A percentile compares a stretch with the other conserved stretches of the same genome.
Conservation (phyloP, 495 filamentous ascomycete genomes). For the Hamigera avellanea region DNA sequence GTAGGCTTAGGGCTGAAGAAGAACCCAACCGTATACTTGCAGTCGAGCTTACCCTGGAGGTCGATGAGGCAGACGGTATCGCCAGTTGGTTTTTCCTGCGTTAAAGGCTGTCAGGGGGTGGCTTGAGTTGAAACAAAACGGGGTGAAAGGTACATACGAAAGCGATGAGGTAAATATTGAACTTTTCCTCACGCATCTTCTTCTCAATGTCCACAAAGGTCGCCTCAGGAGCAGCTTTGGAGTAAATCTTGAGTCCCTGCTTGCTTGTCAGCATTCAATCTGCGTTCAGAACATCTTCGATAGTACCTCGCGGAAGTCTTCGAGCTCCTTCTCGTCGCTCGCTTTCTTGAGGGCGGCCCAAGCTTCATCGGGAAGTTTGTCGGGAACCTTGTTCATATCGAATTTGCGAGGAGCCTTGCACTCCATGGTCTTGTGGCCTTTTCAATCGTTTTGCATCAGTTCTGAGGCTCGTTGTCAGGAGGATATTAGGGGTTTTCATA, state of each 20-base stretch:
- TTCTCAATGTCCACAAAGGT: constrained; percentile 64
- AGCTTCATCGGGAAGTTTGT: constrained; percentile 49
- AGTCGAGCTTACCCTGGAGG: constrained; percentile 67
- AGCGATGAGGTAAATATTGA: constrained; percentile 64
- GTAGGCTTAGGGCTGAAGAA: constrained; percentile 51
- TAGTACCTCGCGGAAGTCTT: constrained; percentile 57
- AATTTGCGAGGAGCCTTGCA: constrained; percentile 64
- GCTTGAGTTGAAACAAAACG: too few relatives aligned
- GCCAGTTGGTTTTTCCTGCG: constrained; percentile 43
- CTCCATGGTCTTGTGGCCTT: constrained; percentile 52
- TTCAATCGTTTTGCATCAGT: constrained; percentile 1
- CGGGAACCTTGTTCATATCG: constrained; percentile 46
- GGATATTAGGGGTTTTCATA: constrained; percentile 18
- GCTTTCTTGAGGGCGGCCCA: constrained; percentile 59
- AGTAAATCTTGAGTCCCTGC: constrained; percentile 55
- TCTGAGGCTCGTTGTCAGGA: not conserved
- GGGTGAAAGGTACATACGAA: constrained; percentile 27
- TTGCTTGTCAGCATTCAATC: constrained; percentile 6
- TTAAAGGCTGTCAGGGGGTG: not conserved
- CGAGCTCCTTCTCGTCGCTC: constrained; percentile 52
- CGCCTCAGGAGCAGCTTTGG: constrained; percentile 55
- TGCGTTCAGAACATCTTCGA: not conserved
- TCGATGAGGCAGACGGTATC: constrained; percentile 65
- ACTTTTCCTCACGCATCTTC: constrained; percentile 52
- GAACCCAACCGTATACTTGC: constrained; percentile 64